A percentile compares a stretch with the other conserved stretches of the same genome.
Evolutionary conservation across 805 yeast species (phyloP).

Genomic region (Wickerhamiella brachini): DNA sequence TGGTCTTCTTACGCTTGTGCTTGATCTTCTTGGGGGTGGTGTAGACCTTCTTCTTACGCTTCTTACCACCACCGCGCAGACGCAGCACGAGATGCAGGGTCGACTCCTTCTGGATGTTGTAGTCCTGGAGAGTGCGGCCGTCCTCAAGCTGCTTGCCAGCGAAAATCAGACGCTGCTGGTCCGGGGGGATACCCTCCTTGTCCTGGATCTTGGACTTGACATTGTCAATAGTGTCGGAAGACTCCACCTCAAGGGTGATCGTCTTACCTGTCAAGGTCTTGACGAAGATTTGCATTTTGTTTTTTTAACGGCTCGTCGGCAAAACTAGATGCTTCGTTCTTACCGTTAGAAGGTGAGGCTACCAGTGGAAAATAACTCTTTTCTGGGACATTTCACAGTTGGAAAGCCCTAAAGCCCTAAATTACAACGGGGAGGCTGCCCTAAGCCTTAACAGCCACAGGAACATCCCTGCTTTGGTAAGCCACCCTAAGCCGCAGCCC

Average conservation of each 20-base stretch:
- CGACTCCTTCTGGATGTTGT: slow-evolving; percentile 97
- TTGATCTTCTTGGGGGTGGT: slow-evolving; percentile 99
- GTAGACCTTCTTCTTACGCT: slow-evolving; percentile 99
- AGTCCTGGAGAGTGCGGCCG: slow-evolving; percentile 91
- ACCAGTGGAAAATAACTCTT: neutral
- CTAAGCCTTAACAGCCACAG: too few relatives aligned
- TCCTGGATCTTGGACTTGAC: slow-evolving; percentile 95
- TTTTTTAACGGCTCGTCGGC: slow-evolving; percentile 25
- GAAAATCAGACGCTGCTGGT: slow-evolving; percentile 91
- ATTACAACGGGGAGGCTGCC: too few relatives aligned
- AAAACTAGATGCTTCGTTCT: slow-evolving; percentile 19
- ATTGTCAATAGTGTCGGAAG: slow-evolving; percentile 93
- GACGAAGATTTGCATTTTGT: slow-evolving; percentile 66
- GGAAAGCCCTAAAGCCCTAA: slow-evolving; percentile 3
- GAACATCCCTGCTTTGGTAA: neutral
- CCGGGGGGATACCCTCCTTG: slow-evolving; percentile 96
- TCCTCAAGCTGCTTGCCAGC: slow-evolving; percentile 94
- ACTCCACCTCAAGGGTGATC: slow-evolving; percentile 95
- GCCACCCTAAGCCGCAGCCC: too few relatives aligned
- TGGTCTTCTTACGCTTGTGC: slow-evolving; percentile 99
- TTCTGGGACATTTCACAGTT: neutral
- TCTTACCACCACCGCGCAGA: slow-evolving; percentile 99
- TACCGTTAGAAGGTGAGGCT: slow-evolving; percentile 11
- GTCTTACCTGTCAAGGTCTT: slow-evolving; percentile 99
- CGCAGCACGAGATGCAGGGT: slow-evolving; percentile 91